phyloP scores from a whole-genome alignment of 305 asterid genomes.

The Monarda citriodora region DNA sequence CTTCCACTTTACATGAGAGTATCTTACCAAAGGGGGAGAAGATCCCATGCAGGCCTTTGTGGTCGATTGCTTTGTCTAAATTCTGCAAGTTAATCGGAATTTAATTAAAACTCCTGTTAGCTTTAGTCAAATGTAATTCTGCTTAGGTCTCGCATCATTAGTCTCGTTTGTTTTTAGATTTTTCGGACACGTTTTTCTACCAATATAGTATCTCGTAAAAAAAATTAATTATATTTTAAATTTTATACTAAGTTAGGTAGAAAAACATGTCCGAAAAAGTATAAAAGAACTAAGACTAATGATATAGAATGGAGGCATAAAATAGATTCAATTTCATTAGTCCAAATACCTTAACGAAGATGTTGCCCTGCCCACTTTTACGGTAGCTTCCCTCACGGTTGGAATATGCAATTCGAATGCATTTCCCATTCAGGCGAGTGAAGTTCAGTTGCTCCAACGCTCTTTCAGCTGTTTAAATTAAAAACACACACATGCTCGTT shows the following conservation, averaged over 20 bases:
- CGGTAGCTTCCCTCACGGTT: conserved; percentile 32
- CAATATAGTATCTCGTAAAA: no score
- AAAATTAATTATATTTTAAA: no score
- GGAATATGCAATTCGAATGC: conserved; percentile 39
- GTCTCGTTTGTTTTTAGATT: no score
- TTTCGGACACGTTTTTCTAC: no score
- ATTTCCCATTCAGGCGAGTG: conserved; percentile 41
- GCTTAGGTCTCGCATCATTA: no score
- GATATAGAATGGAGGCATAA: no score
- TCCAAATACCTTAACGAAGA: conserved; percentile 55
- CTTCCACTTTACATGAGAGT: conserved; percentile 85
- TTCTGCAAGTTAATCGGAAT: conserved; percentile 24
- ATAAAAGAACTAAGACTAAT: no score
- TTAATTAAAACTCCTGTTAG: no score
- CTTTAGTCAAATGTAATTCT: no score
- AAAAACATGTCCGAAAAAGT: no score
- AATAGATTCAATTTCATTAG: no score
- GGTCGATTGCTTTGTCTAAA: conserved; percentile 17
- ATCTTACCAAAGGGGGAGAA: conserved; percentile 77
- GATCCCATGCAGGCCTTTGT: conserved; percentile 59
- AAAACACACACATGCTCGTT: not conserved
- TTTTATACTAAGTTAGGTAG: no score
- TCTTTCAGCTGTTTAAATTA: conserved; percentile 35
- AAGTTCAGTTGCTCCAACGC: conserved; percentile 46
- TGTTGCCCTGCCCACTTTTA: conserved; percentile 50